Conservation (phyloP, 345 rosid species). For the Gossypium raimondii region DNA sequence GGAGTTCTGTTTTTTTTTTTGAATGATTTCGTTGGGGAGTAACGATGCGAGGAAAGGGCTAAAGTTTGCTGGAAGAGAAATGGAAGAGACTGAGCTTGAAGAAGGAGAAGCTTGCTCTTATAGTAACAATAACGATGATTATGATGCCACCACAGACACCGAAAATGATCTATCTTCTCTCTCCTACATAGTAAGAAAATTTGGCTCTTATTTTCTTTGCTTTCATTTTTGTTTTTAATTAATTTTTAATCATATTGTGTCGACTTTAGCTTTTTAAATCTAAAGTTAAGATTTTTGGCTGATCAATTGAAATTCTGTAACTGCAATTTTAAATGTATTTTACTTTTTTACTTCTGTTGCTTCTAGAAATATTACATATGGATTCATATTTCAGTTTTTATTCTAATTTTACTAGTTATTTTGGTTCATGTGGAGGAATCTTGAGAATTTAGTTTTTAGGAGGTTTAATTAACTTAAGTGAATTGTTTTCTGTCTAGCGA, state of each 20-base stretch:
- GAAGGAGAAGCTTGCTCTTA: conserved; percentile 75
- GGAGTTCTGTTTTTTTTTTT: not conserved
- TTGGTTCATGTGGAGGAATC: conserved; percentile 14
- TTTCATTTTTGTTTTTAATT: not conserved
- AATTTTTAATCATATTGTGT: not conserved
- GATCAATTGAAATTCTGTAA: conserved; percentile 17
- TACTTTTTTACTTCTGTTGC: conserved; percentile 5
- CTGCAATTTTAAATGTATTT: not conserved
- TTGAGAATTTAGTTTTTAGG: not conserved
- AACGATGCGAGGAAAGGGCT: conserved; percentile 45
- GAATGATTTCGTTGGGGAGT: conserved; percentile 50
- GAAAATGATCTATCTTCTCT: conserved; percentile 71
- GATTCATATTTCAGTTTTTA: not conserved
- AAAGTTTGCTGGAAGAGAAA: conserved; percentile 33
- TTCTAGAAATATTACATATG: conserved; percentile 2
- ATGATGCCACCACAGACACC: conserved; percentile 52
- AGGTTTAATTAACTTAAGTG: conserved; percentile 5
- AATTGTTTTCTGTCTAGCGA: not conserved
- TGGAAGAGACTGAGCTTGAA: conserved; percentile 69
- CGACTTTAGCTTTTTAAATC: conserved; percentile 25
- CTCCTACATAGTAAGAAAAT: conserved; percentile 68
- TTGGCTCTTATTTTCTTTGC: not conserved
- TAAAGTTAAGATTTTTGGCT: conserved; percentile 16
- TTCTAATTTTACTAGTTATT: not conserved
- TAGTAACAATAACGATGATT: conserved; percentile 45